Percentiles rank a stretch among this genome's conserved stretches.
Evolutionary conservation across 306 rosid genomes (phyloP).

Genomic region (Quercus rubra): DNA sequence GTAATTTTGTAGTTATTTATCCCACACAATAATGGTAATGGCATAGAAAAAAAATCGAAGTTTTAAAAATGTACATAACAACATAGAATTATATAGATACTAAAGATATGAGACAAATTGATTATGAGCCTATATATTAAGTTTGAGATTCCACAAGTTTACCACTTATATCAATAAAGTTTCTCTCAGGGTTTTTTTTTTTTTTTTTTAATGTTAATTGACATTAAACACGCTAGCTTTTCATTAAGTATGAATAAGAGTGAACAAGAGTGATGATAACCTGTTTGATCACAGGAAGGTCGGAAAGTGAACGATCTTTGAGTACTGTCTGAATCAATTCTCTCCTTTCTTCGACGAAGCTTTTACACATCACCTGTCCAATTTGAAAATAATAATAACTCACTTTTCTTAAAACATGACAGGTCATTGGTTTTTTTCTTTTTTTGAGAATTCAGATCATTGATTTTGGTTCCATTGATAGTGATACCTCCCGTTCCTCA

Average conservation of each 20-base stretch:
- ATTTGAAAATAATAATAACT: background rate
- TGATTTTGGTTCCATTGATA: too few species aligned
- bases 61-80: too few species aligned
- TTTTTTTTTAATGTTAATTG: background rate
- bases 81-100: too few species aligned
- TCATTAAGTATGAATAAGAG: background rate
- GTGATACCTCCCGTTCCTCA: too few species aligned
- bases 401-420: background rate
- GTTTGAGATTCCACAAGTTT: too few species aligned
- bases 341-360: constrained; percentile 43
- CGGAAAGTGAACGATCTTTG: constrained; percentile 34
- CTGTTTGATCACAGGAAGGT: constrained; percentile 45
- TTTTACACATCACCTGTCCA: constrained; percentile 55
- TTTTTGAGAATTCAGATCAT: too few species aligned
- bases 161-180: background rate
- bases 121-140: too few species aligned
- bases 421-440: too few species aligned
- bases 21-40: too few species aligned
- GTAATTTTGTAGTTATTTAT: too few species aligned
- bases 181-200: background rate
- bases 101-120: too few species aligned
- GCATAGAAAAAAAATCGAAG: too few species aligned
- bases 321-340: constrained; percentile 46
- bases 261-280: constrained; percentile 9
- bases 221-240: background rate